A percentile compares a stretch with the other conserved stretches of the same genome.
phyloP scores from a whole-genome alignment of 768 basidiomycete species.

The Candolleomyces efflorescens region DNA sequence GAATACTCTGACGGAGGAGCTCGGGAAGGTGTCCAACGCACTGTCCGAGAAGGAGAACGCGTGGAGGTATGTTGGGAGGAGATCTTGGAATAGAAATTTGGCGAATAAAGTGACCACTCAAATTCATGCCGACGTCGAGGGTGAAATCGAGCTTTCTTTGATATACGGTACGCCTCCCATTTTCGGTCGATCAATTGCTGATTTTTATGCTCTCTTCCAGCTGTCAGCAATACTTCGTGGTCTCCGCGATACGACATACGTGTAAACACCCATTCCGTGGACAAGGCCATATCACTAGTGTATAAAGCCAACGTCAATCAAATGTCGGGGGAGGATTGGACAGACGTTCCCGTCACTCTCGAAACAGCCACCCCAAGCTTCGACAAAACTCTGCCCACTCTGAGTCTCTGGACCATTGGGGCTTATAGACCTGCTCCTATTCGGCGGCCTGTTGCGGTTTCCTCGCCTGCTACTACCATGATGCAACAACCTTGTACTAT shows the following conservation, averaged over 20 bases:
- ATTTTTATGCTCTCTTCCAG: conserved; percentile 15
- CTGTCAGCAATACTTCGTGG: conserved; percentile 33
- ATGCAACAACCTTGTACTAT: too few species aligned
- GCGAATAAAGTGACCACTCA: too few species aligned
- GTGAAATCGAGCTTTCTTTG: conserved; percentile 29
- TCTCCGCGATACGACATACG: conserved; percentile 37
- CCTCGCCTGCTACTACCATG: too few species aligned
- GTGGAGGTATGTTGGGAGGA: too few species aligned
- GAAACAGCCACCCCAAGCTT: conserved; percentile 42
- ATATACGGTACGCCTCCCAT: conserved; percentile 30
- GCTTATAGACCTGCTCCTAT: conserved; percentile 13
- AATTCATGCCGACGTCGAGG: conserved; percentile 30
- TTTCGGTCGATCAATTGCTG: too few species aligned
- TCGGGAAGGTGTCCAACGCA: too few species aligned
- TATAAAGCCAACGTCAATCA: conserved; percentile 40
- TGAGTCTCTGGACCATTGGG: conserved; percentile 34
- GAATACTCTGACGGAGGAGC: too few species aligned
- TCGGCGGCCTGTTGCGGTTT: too few species aligned
- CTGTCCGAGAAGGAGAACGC: conserved; percentile 8
- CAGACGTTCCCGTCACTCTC: conserved; percentile 35
- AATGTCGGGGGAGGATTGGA: conserved; percentile 43
- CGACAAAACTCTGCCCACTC: conserved; percentile 30
- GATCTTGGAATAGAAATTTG: too few species aligned
- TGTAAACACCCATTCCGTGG: conserved; percentile 34
- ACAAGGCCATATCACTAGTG: conserved; percentile 30